Conservation (phyloP, 768 basidiomycete genomes). For the Podaxis sp. region DNA sequence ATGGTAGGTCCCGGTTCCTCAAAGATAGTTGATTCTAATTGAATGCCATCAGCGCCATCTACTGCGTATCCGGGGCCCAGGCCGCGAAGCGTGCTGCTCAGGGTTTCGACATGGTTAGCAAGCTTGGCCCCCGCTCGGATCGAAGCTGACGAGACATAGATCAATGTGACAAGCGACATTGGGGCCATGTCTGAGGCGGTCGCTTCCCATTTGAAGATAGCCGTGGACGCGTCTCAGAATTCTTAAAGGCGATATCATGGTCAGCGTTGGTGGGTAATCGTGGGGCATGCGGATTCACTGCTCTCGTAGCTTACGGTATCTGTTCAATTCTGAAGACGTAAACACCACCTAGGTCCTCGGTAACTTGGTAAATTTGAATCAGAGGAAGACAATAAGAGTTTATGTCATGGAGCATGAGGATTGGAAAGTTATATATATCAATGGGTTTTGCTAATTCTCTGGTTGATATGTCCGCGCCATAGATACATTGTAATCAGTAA, state of each 20-base stretch:
- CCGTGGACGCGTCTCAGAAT: slow-evolving; percentile 7
- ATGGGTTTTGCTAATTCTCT: background rate
- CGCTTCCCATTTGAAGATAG: slow-evolving; percentile 20
- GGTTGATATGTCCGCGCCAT: background rate
- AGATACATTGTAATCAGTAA: background rate
- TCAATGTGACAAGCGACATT: slow-evolving; percentile 43
- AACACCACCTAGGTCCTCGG: background rate
- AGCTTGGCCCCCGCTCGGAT: background rate
- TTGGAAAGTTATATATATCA: background rate
- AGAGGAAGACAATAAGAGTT: background rate
- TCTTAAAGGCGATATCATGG: background rate
- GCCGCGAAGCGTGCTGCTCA: slow-evolving; percentile 21
- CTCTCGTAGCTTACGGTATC: background rate
- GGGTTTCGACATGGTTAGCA: slow-evolving; percentile 26
- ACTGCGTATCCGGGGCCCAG: slow-evolving; percentile 23
- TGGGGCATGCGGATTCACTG: background rate
- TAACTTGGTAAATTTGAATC: background rate
- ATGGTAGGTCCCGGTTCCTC: slow-evolving; percentile 37
- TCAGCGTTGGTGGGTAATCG: background rate
- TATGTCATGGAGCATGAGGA: background rate
- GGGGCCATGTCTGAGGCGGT: slow-evolving; percentile 38
- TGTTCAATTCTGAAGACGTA: background rate
- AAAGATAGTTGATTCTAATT: background rate
- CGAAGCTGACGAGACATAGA: slow-evolving; percentile 26
- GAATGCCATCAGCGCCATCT: slow-evolving; percentile 20